Percentiles rank a stretch among this genome's conserved stretches.
phyloP scores from a whole-genome alignment of 371 early-diverging fungal genomes.

The Circinella minor region DNA sequence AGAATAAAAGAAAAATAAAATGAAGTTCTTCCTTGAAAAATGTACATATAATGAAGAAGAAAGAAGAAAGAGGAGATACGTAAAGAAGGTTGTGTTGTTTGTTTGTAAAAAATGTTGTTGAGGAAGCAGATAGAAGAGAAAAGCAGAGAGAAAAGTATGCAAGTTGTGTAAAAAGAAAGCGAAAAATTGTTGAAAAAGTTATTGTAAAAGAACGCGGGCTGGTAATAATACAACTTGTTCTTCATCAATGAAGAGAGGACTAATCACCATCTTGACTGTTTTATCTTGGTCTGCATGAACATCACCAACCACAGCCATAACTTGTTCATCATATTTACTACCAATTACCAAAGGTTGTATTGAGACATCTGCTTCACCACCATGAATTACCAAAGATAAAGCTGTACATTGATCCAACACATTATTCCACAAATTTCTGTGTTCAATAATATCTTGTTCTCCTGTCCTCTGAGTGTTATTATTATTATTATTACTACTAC shows the following conservation, averaged over 20 bases:
- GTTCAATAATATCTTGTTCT: constrained; percentile 12
- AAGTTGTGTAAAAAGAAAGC: background rate
- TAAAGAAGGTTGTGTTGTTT: background rate
- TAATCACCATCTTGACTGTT: constrained; percentile 39
- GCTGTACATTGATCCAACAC: constrained; percentile 40
- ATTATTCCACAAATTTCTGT: constrained; percentile 39
- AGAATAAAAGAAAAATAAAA: background rate
- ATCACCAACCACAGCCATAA: constrained; percentile 48
- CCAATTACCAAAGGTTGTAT: constrained; percentile 39
- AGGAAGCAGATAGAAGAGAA: background rate
- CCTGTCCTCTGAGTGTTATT: background rate
- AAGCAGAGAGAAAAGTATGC: background rate
- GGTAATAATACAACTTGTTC: constrained; percentile 43
- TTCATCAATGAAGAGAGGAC: constrained; percentile 53
- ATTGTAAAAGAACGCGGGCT: constrained; percentile 49
- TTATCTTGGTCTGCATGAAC: constrained; percentile 29
- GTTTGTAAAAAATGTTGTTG: background rate
- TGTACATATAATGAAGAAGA: background rate
- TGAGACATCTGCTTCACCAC: constrained; percentile 51
- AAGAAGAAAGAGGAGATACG: background rate
- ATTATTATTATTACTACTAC: background rate
- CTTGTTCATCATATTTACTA: constrained; percentile 42
- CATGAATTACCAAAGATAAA: constrained; percentile 50
- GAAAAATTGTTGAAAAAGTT: background rate
- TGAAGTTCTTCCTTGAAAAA: background rate